A percentile compares a stretch with the other conserved stretches of the same genome.
Evolutionary conservation across 371 early-diverging fungal genomes (phyloP).

Genomic region (Circinella umbellata): DNA sequence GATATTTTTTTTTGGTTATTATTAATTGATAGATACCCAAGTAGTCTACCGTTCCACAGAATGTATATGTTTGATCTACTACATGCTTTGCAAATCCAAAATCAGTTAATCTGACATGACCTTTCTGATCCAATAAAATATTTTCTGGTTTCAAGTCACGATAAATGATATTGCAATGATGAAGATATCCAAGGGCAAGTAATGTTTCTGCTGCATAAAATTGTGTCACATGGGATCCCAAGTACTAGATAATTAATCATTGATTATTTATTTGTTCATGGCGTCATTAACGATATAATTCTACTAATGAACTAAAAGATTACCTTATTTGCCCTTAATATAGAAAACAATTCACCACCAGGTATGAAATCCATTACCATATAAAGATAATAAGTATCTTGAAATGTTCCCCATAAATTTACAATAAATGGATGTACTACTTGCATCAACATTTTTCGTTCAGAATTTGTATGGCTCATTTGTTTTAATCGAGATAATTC

Average conservation of each 20-base stretch:
- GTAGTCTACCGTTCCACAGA: conserved; percentile 99
- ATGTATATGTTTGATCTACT: conserved; percentile 70
- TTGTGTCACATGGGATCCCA: conserved; percentile 45
- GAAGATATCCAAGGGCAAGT: conserved; percentile 88
- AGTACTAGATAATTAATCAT: background rate
- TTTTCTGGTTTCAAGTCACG: conserved; percentile 97
- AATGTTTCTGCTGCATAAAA: conserved; percentile 82
- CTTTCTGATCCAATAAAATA: conserved; percentile 83
- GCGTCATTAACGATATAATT: background rate
- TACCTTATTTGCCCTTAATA: conserved; percentile 49
- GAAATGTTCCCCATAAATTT: conserved; percentile 82
- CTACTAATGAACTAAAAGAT: background rate
- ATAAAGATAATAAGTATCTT: conserved; percentile 80
- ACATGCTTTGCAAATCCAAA: conserved; percentile 97
- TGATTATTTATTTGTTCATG: background rate
- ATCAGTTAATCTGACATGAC: conserved; percentile 97
- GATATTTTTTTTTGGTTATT: too few species aligned
- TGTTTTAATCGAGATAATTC: conserved; percentile 86
- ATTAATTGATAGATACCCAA: too few species aligned
- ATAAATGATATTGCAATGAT: conserved; percentile 87
- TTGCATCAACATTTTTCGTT: conserved; percentile 78
- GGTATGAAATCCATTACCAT: conserved; percentile 89
- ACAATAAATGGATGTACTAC: conserved; percentile 82
- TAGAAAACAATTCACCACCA: conserved; percentile 90
- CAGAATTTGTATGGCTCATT: conserved; percentile 78